A percentile compares a stretch with the other conserved stretches of the same genome.
These are phyloP conservation scores for Vitis rupestris DNA, from an alignment of 164 flowering plant genomes.

Conservation along the genomic window DNA sequence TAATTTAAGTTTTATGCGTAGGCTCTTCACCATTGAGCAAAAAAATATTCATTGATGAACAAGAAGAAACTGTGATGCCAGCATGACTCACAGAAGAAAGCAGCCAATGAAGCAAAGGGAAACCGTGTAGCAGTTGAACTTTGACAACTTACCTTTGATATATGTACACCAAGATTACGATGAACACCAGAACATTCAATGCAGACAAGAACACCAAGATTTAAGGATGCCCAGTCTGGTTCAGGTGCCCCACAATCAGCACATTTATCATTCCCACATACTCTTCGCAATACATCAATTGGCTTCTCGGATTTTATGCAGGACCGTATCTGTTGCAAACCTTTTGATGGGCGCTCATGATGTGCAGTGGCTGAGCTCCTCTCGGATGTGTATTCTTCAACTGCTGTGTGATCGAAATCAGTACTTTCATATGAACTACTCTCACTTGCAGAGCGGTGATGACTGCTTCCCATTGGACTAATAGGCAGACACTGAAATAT, in stretches of 20 bases:
- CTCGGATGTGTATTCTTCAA: slow-evolving; percentile 57
- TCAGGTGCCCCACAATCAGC: slow-evolving; percentile 98
- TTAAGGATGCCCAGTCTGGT: slow-evolving; percentile 99
- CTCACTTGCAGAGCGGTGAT: slow-evolving; percentile 67
- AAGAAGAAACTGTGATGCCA: not conserved
- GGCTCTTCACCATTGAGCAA: too few species aligned
- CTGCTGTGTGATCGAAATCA: slow-evolving; percentile 56
- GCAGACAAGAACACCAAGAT: slow-evolving; percentile 95
- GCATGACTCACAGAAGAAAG: slow-evolving; percentile 1
- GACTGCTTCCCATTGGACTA: slow-evolving; percentile 59
- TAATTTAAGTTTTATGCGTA: too few species aligned
- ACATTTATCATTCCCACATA: slow-evolving; percentile 90
- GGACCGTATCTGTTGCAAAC: slow-evolving; percentile 50
- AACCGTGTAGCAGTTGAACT: not conserved
- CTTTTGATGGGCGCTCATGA: slow-evolving; percentile 53
- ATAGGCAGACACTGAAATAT: slow-evolving; percentile 37
- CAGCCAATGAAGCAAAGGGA: not conserved
- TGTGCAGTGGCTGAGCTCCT: slow-evolving; percentile 39
- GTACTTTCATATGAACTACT: slow-evolving; percentile 90
- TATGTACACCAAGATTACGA: slow-evolving; percentile 92
- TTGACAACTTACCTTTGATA: slow-evolving; percentile 69
- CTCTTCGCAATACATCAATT: slow-evolving; percentile 65
- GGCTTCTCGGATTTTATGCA: slow-evolving; percentile 71
- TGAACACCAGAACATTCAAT: slow-evolving; percentile 99
- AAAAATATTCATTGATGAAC: too few species aligned